A percentile compares a stretch with the other conserved stretches of the same genome.
Conservation (phyloP, 176 grass and related monocot species). For the Musa beccarii region DNA sequence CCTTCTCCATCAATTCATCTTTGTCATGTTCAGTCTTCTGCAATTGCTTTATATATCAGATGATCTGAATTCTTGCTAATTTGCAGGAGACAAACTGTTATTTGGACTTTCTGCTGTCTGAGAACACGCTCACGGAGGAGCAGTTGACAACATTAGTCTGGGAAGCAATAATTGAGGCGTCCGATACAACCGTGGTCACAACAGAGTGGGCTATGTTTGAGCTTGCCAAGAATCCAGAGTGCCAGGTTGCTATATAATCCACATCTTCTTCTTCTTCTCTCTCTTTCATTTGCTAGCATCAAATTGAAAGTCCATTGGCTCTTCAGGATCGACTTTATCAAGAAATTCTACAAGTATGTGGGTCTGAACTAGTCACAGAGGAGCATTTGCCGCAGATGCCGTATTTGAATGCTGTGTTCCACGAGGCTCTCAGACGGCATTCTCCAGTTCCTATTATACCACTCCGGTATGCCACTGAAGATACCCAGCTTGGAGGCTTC, state of each 20-base stretch:
- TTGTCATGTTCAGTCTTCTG: not conserved
- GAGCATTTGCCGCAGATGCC: constrained; percentile 49
- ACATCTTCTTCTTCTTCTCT: not conserved
- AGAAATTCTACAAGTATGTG: constrained; percentile 57
- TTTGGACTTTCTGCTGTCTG: constrained; percentile 56
- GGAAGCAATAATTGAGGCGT: constrained; percentile 64
- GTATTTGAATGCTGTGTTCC: constrained; percentile 65
- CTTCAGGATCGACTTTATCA: constrained; percentile 47
- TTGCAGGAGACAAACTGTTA: constrained; percentile 48
- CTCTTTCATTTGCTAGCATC: not conserved
- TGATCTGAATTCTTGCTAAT: not conserved
- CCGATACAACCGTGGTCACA: constrained; percentile 63
- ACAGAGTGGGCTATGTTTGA: constrained; percentile 93
- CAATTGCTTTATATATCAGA: not conserved
- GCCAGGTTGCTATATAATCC: constrained; percentile 27
- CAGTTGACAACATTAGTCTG: constrained; percentile 49
- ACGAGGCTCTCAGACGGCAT: constrained; percentile 59
- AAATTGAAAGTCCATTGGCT: not conserved
- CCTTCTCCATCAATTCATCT: not conserved
- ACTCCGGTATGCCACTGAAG: constrained; percentile 65
- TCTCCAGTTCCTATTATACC: constrained; percentile 58
- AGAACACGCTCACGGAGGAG: constrained; percentile 56
- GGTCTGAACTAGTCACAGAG: constrained; percentile 35
- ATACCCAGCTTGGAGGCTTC: constrained; percentile 51
- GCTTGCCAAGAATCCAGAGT: constrained; percentile 55